phyloP scores from a whole-genome alignment of 164 flowering plant species.

The Stephania japonica region DNA sequence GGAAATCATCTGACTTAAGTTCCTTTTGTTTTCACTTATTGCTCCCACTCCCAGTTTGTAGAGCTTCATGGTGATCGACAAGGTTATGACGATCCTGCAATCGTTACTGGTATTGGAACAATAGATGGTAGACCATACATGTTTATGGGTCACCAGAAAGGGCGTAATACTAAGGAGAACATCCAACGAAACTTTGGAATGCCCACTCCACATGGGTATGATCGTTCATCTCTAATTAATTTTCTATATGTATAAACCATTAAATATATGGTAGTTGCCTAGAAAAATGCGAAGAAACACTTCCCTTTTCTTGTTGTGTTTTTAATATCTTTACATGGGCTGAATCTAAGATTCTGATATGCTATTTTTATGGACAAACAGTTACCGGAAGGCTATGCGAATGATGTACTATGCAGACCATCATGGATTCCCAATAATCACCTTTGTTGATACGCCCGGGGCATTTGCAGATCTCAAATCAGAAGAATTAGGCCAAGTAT shows the following conservation, averaged over 20 bases:
- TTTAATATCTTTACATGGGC: not conserved
- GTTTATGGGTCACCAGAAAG: slow-evolving; percentile 98
- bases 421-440: slow-evolving; percentile 81
- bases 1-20: not conserved
- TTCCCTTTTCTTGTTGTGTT: not conserved
- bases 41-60: slow-evolving; percentile 45
- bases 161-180: slow-evolving; percentile 92
- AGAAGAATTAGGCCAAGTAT: slow-evolving; percentile 89
- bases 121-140: slow-evolving; percentile 75
- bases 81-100: slow-evolving; percentile 96
- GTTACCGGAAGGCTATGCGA: slow-evolving; percentile 91
- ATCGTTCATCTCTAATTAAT: slow-evolving; percentile 3
- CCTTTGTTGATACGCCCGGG: slow-evolving; percentile 95
- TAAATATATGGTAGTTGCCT: not conserved
- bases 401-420: slow-evolving; percentile 96
- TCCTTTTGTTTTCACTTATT: slow-evolving; percentile 11
- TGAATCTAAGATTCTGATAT: not conserved
- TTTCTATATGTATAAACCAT: not conserved
- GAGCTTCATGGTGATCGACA: slow-evolving; percentile 99
- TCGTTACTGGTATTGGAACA: slow-evolving; percentile 86
- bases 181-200: slow-evolving; percentile 95
- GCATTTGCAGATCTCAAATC: slow-evolving; percentile 95
- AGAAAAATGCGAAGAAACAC: not conserved
- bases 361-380: slow-evolving; percentile 26
- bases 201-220: slow-evolving; percentile 99